Evolutionary conservation across 805 yeast species (phyloP).

Genomic region (Maudiozyma pseudohumilis): DNA sequence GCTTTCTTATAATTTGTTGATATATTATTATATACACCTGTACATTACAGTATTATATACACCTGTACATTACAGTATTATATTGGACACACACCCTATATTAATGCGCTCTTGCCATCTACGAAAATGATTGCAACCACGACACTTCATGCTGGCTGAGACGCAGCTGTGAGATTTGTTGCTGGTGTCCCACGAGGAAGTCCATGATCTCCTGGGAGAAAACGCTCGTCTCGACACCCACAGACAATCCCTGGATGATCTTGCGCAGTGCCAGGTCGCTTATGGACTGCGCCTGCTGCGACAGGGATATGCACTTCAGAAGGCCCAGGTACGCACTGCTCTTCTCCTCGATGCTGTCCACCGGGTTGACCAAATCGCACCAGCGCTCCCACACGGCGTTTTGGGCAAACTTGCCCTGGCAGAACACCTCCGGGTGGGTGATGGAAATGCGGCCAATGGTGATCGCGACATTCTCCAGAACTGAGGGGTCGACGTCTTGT

Average conservation of each 20-base stretch:
- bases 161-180: conserved; percentile 14
- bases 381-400: conserved; percentile 46
- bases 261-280: conserved; percentile 18
- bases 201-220: conserved; percentile 24
- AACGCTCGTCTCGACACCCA: conserved; percentile 22
- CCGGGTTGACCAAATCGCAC: conserved; percentile 56
- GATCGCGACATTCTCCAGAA: conserved; percentile 80
- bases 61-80: neutral
- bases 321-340: conserved; percentile 81
- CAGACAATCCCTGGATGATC: conserved; percentile 21
- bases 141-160: conserved; percentile 17
- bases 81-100: neutral
- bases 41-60: neutral
- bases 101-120: neutral
- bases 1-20: too few relatives aligned
- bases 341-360: conserved; percentile 79
- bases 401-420: conserved; percentile 33
- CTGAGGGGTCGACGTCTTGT: conserved; percentile 31
- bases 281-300: conserved; percentile 12
- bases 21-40: neutral
- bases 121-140: conserved; percentile 21
- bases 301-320: conserved; percentile 45
- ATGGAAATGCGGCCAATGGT: conserved; percentile 81
- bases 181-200: conserved; percentile 19
- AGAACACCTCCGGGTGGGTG: conserved; percentile 46